Percentiles rank a stretch among this genome's conserved stretches.
Conservation (phyloP, 352 stramenopile genomes). For the Peronosclerospora sorghi region DNA sequence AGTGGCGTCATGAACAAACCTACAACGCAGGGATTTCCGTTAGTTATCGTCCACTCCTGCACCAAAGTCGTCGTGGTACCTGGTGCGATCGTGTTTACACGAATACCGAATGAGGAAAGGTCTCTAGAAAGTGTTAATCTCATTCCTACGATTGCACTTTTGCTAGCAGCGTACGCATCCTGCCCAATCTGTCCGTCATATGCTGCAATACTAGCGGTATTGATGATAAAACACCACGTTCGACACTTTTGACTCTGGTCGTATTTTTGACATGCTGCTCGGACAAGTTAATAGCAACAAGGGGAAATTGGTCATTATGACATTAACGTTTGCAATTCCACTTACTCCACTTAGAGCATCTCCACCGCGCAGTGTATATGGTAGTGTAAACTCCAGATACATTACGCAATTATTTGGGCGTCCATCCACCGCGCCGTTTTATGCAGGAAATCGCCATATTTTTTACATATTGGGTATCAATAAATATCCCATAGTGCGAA, state of each 20-base stretch:
- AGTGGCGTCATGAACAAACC: conserved; percentile 95
- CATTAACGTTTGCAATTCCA: not conserved
- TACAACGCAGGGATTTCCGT: conserved; percentile 9
- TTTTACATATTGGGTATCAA: too few relatives aligned
- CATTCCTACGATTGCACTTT: conserved; percentile 94
- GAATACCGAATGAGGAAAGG: conserved; percentile 87
- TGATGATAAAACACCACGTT: conserved; percentile 96
- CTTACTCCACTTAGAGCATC: conserved; percentile 71
- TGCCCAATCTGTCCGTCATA: conserved; percentile 97
- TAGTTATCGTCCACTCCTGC: not conserved
- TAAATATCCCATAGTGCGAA: too few relatives aligned
- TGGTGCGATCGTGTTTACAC: conserved; percentile 95
- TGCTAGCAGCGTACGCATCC: conserved; percentile 94
- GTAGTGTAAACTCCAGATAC: too few relatives aligned
- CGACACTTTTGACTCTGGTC: conserved; percentile 55
- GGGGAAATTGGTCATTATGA: not conserved
- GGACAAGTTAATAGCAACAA: conserved; percentile 4
- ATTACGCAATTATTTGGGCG: too few relatives aligned
- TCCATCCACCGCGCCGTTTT: too few relatives aligned
- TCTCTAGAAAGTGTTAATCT: conserved; percentile 94
- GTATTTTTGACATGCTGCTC: conserved; percentile 77
- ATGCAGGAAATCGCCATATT: too few relatives aligned
- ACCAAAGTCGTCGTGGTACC: conserved; percentile 21
- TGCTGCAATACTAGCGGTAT: conserved; percentile 96
- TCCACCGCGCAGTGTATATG: too few relatives aligned